Percentiles rank a stretch among this genome's conserved stretches.
phyloP scores from a whole-genome alignment of 179 eudicot genomes.

The Heliamphora pulchella region DNA sequence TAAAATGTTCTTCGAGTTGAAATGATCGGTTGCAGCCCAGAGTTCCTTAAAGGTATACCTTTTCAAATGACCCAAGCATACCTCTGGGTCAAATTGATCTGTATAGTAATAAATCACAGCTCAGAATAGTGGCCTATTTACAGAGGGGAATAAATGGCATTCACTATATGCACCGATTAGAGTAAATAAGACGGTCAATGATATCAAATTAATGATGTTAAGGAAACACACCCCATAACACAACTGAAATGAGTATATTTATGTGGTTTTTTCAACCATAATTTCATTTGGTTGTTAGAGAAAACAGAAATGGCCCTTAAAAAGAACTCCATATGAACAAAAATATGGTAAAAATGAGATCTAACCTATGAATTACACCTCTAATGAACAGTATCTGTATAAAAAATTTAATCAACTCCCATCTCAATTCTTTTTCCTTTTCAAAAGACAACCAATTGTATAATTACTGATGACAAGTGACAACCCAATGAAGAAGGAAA shows the following conservation, averaged over 20 bases:
- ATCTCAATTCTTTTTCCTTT: not conserved
- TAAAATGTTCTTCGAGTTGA: slow-evolving; percentile 72
- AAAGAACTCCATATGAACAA: not conserved
- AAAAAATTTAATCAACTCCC: not conserved
- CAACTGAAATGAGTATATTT: not conserved
- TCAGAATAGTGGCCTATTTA: slow-evolving; percentile 6
- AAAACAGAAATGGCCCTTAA: not conserved
- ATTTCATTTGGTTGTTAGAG: not conserved
- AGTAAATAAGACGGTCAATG: not conserved
- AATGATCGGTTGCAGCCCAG: slow-evolving; percentile 63
- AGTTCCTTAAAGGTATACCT: slow-evolving; percentile 65
- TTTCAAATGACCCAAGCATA: slow-evolving; percentile 65
- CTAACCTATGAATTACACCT: not conserved
- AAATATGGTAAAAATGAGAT: not conserved
- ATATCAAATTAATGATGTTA: not conserved
- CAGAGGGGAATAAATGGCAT: not conserved
- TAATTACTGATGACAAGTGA: not conserved
- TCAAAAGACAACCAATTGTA: not conserved
- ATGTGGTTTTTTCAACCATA: not conserved
- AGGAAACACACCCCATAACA: no score
- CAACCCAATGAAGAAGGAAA: not conserved
- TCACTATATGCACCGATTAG: not conserved
- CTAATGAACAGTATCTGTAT: not conserved
- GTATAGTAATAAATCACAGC: slow-evolving; percentile 7
- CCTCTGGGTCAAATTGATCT: slow-evolving; percentile 66